Evolutionary conservation across 169 alveolate species (phyloP).

Genomic region (Cryptosporidium andersoni): DNA sequence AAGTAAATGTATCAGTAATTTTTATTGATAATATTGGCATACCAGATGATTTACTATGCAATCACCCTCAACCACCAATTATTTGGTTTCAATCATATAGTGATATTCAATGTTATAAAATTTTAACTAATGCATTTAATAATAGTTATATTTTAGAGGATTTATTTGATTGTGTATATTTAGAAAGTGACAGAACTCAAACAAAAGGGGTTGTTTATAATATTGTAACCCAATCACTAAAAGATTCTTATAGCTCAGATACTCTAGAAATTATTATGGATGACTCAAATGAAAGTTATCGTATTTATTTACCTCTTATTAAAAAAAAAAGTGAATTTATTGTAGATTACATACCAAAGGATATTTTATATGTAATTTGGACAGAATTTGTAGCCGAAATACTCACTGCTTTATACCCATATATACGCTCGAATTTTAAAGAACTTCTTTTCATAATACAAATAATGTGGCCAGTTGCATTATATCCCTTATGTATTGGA

Average conservation of each 20-base stretch:
- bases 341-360: conserved; percentile 14
- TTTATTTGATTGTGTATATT: no score
- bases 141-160: neutral
- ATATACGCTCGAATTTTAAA: conserved; percentile 23
- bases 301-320: conserved; percentile 7
- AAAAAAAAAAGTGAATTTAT: conserved; percentile 4
- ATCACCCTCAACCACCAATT: conserved; percentile 38
- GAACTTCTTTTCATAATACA: conserved; percentile 31
- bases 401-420: conserved; percentile 29
- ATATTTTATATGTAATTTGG: conserved; percentile 18
- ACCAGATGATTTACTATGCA: conserved; percentile 51
- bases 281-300: neutral
- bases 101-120: conserved; percentile 43
- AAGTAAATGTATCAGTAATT: conserved; percentile 17
- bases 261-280: conserved; percentile 3
- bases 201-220: neutral
- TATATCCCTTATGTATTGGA: conserved; percentile 41
- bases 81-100: conserved; percentile 54
- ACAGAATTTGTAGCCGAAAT: conserved; percentile 58
- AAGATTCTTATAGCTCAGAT: conserved; percentile 20
- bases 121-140: conserved; percentile 11
- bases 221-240: neutral
- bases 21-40: conserved; percentile 65
- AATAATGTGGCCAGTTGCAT: conserved; percentile 36
- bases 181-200: neutral